Base-by-base conservation (phyloP, 306 rosid species). In the Glycine latifolia region DNA sequence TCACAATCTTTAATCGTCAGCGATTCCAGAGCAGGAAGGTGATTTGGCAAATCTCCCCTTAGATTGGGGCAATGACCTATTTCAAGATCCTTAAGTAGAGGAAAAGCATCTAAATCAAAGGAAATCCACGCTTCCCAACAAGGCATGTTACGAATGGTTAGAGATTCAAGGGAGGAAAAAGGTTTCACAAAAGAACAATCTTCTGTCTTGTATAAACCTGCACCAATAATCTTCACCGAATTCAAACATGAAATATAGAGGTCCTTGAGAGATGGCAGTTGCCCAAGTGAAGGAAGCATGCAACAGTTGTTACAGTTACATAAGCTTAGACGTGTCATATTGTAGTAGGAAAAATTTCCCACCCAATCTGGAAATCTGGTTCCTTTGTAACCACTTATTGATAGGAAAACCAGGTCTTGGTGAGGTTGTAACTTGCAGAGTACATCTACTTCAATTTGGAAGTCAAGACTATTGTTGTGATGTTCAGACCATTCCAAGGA, bases 401-500 rank as follows among this genome's bases (percentile, higher is more conserved):
- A 33, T 6, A 63, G 17, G 0, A 0, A 4, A 4, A 12, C 13
- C 2, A 63, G 47, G 17, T 35, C 47, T 4, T 4, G 47, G 47
- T 63, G 69, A 35, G 69, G 69, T 35, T 63, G 69, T 63, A 63
- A 13, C 0, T 63, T 63, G 47, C 17, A 33, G 3, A 63, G 47
- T 63, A 63, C 2, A 63, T 35, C 17, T 35, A 6, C 37, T 63
- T 63, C 69, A 33, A 12, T 5, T 12, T 35, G 17, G 17, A 4
- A 35, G 0, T 0, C 0, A 0, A 4, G 3, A 35, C 5, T 5
- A 11, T 63, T 0, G 17, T 35, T 0, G 10, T 35, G 0, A 12
- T 4, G 5, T 6, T 0, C 0, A 35, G 47, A 63, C 69, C 47
- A 63, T 11, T 63, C 0, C 47, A 63, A 35, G 47, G 10, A 33